phyloP scores from a whole-genome alignment of 345 rosid genomes.

The Citrus mangshanensis region DNA sequence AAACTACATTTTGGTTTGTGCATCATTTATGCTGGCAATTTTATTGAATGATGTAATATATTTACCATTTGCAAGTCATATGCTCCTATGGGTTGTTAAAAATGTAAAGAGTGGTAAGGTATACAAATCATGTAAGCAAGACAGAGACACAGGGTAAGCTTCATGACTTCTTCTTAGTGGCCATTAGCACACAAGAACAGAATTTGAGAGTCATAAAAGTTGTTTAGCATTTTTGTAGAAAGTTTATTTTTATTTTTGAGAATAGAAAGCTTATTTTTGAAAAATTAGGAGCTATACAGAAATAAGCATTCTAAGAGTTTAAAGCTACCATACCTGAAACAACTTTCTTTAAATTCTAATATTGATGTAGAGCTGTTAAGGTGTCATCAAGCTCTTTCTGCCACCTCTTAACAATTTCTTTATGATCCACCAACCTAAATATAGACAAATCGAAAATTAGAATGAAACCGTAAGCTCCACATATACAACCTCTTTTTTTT shows the following conservation, averaged over 20 bases:
- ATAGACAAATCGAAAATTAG: conserved; percentile 20
- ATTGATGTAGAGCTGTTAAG: no score
- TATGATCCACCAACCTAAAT: conserved; percentile 59
- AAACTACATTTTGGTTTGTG: neutral
- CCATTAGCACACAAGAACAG: neutral
- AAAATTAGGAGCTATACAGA: conserved; percentile 6
- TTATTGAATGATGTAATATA: neutral
- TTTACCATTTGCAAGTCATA: no score
- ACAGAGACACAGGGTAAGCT: neutral
- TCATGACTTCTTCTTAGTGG: neutral
- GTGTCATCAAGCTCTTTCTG: conserved; percentile 66
- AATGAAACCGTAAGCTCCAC: conserved; percentile 12
- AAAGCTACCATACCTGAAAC: conserved; percentile 56
- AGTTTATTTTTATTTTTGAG: neutral
- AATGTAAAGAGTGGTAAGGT: neutral
- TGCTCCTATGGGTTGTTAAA: neutral
- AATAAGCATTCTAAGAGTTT: conserved; percentile 6
- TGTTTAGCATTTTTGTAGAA: conserved; percentile 6
- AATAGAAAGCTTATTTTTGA: conserved; percentile 4
- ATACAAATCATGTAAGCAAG: neutral
- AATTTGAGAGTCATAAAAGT: conserved; percentile 1
- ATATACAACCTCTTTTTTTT: neutral
- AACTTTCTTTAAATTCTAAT: no score
- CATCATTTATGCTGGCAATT: neutral
- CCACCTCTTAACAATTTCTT: conserved; percentile 65